Conservation (phyloP, 345 rosid species). For the Murraya koenigii region DNA sequence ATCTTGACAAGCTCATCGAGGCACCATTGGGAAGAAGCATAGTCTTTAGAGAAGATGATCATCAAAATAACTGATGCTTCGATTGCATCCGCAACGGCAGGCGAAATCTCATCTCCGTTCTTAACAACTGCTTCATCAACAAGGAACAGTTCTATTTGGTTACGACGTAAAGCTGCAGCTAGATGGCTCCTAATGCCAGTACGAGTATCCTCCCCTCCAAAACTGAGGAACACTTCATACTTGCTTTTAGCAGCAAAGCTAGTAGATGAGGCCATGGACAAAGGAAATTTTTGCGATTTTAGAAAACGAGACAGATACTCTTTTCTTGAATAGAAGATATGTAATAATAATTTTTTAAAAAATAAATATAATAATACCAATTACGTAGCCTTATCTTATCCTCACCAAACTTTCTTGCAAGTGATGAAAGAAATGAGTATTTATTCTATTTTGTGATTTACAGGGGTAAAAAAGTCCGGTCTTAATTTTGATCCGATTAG, state of each 20-base stretch:
- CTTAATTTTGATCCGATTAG: too few species aligned
- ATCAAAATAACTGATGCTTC: not conserved
- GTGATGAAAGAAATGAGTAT: too few species aligned
- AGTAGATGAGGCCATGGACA: not conserved
- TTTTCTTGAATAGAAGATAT: too few species aligned
- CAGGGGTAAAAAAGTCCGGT: too few species aligned
- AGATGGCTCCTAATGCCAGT: not conserved
- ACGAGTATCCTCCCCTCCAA: not conserved
- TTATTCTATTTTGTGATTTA: too few species aligned
- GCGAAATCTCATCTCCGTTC: not conserved
- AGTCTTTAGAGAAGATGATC: not conserved
- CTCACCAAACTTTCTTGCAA: too few species aligned
- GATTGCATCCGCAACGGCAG: not conserved
- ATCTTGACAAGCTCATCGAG: slow-evolving; percentile 4
- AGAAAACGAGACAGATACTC: too few species aligned
- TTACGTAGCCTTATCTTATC: too few species aligned
- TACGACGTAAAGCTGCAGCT: not conserved
- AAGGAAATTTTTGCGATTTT: not conserved
- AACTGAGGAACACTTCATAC: slow-evolving; percentile 1
- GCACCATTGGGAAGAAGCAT: not conserved
- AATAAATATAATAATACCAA: too few species aligned
- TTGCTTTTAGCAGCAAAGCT: too few species aligned
- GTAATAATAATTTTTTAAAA: too few species aligned
- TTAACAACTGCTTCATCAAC: not conserved
- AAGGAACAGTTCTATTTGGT: not conserved